Base-by-base conservation (phyloP, 2,329 filamentous ascomycete species). In the Coniochaeta sp. region DNA sequence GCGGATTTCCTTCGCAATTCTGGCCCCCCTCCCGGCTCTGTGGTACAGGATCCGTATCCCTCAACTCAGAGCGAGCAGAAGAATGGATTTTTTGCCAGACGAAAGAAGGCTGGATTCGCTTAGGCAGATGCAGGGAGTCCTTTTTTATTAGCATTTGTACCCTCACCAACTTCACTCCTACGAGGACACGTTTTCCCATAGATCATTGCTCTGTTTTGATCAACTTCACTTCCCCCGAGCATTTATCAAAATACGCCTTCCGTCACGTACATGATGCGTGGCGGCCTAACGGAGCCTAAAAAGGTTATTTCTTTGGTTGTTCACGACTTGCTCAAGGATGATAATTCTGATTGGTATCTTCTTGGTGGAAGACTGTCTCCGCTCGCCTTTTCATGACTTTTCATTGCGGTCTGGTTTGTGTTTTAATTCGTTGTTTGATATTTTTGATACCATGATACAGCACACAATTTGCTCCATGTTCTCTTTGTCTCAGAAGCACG, bases 1-100 rank as follows among this genome's bases (percentile, higher is more conserved):
- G 89, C 90, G 0, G 84, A 86, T 58, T 93, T 93, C 70, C 74
- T 95, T 34, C 83, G 81, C 59, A 85, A 85, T 67, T 89, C 88
- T 16, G 86, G 80, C 36, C 89, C 89, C 3, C 86, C 87, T 1
- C 77, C 79, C 16, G 63, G 59, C 26, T 64, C 70, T 28, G 61
- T 66, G 16, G 63, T 67, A 1, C 66, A 66, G 19, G 66, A 67
- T 7, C 61, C 68, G n/a, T 69, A 71, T 24, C 66, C 66, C 9
- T 58, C 67, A 1, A 70, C 70, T 19, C 73, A 71, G 33, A 77
- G 78, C 57, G 72, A 75, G n/a, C 66, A 69, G 57, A 74, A 70
- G 57, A 74, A 70, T 56, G 73, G 77, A 9, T 71, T 81, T 28
- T 75, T 82, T 67, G 71, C 76, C 50, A 76, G 80, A 59, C 75